Evolutionary conservation across 1,284 basidiomycete genomes (phyloP), one percentile per base, ranked within the genome.

Genomic region (Xerocomus minutiporus): DNA sequence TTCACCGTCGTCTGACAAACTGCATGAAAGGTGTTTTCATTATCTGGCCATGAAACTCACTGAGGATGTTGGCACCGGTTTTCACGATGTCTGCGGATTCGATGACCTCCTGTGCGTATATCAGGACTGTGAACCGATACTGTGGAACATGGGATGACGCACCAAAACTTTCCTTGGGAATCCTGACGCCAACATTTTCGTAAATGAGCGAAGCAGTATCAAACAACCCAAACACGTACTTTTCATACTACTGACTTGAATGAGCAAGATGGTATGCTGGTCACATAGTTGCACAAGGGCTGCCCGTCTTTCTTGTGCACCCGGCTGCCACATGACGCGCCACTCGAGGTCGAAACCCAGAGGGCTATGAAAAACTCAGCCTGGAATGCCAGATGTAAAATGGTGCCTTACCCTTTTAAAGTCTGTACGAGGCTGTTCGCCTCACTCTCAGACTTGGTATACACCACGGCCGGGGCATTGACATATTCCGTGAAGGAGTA

Each of bases 271-370:
- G 29, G 75, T 73, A 1, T 66, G 57, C 46, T 60, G 54, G 59
- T 76, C 77, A 59, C 75, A 76, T 1, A 85, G 51, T 59, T 85
- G 83, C 3, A 84, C 73, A 1, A 82, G 67, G 0, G 83, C 81
- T 4, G 74, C 74, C 25, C 71, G 68, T 35, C 74, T 66, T 51
- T 74, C 68, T 31, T 54, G 57, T 2, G 65, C 59, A 28, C 61
- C 60, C 6, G 57, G 59, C n/a, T 64, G 60, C 50, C 68, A 73
- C 39, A 69, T 60, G 20, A 79, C 73, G 11, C 73, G 71, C 82
- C 83, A 84, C 61, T 85, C 83, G 50, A 84, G 68, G 61, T 85
- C 83, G 40, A 84, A 79, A 3, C 81, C 82, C 8, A 84, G 51
- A 9, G 82, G 75, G 0, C 80, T 82, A 36, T 38, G 26, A n/a